These are phyloP conservation scores for Dentipellis fragilis DNA, from an alignment of 768 basidiomycete species.

Conservation along the genomic window DNA sequence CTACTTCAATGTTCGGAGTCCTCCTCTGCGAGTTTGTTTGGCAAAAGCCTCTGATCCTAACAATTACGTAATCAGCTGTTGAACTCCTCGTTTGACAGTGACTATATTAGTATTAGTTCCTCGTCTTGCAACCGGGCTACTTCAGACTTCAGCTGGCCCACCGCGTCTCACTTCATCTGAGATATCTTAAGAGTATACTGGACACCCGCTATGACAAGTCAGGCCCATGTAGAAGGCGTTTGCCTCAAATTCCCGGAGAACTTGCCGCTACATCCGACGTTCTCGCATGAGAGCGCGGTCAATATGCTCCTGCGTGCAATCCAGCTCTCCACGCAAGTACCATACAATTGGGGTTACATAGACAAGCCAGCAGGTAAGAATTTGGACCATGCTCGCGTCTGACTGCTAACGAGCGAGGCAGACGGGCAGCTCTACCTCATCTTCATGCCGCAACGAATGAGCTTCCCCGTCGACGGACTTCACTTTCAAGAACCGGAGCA, in stretches of 20 bases:
- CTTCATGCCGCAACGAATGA: constrained; percentile 45
- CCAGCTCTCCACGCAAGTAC: constrained; percentile 42
- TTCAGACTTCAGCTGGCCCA: neutral
- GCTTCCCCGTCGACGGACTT: constrained; percentile 69
- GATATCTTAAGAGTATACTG: neutral
- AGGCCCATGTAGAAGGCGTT: constrained; percentile 48
- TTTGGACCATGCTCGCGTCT: neutral
- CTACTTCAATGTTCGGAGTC: neutral
- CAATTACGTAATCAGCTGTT: neutral
- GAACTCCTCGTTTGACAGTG: neutral
- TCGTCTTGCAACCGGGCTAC: neutral
- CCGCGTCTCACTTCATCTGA: constrained; percentile 9
- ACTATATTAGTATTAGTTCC: neutral
- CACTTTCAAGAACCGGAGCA: constrained; percentile 68
- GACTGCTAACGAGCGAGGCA: constrained; percentile 17
- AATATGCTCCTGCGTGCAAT: constrained; percentile 54
- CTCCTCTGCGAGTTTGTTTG: neutral
- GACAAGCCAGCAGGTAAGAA: constrained; percentile 62
- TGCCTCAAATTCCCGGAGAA: constrained; percentile 67
- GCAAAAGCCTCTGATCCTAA: neutral
- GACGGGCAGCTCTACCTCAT: constrained; percentile 63
- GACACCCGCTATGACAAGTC: constrained; percentile 11
- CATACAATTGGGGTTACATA: constrained; percentile 66
- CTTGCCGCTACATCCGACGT: constrained; percentile 42
- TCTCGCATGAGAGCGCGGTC: constrained; percentile 48